Conservation (phyloP, 352 stramenopile species). For the Pseudoperonospora humuli region DNA sequence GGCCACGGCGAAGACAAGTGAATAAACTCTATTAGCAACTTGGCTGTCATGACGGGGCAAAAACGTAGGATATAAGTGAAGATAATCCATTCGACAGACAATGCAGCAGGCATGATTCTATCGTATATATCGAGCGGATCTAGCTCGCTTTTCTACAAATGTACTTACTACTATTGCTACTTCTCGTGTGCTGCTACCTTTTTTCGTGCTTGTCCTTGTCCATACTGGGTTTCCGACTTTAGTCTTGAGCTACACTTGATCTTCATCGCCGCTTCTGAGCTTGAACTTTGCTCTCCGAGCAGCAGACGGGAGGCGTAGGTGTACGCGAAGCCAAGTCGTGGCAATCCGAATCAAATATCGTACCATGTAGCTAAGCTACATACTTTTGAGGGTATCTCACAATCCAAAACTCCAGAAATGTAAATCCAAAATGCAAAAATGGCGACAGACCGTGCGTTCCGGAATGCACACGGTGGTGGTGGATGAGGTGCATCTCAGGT, state of each 20-base stretch:
- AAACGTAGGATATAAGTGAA: no score
- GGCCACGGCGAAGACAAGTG: not conserved
- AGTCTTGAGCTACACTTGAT: slow-evolving; percentile 31
- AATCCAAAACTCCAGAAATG: slow-evolving; percentile 34
- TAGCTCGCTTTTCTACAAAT: slow-evolving; percentile 39
- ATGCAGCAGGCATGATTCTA: slow-evolving; percentile 29
- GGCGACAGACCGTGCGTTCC: slow-evolving; percentile 10
- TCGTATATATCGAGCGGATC: slow-evolving; percentile 29
- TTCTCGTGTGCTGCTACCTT: slow-evolving; percentile 26
- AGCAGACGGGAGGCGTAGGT: slow-evolving; percentile 15
- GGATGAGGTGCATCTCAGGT: no score
- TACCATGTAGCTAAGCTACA: slow-evolving; percentile 34
- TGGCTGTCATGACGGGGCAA: not conserved
- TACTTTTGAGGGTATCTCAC: slow-evolving; percentile 25
- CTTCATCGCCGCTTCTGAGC: slow-evolving; percentile 20
- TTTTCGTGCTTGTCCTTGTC: slow-evolving; percentile 25
- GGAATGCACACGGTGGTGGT: slow-evolving; percentile 7
- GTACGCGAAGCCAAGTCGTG: slow-evolving; percentile 18
- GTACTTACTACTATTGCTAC: slow-evolving; percentile 39
- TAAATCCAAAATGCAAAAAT: slow-evolving; percentile 39
- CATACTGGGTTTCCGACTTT: slow-evolving; percentile 17
- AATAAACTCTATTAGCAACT: not conserved
- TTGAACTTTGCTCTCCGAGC: slow-evolving; percentile 14
- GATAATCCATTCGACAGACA: no score
- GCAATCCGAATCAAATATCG: slow-evolving; percentile 31